Evolutionary conservation across 257 asterid species (phyloP), one percentile per base, ranked within the genome.

Genomic region (Catharanthus roseus): DNA sequence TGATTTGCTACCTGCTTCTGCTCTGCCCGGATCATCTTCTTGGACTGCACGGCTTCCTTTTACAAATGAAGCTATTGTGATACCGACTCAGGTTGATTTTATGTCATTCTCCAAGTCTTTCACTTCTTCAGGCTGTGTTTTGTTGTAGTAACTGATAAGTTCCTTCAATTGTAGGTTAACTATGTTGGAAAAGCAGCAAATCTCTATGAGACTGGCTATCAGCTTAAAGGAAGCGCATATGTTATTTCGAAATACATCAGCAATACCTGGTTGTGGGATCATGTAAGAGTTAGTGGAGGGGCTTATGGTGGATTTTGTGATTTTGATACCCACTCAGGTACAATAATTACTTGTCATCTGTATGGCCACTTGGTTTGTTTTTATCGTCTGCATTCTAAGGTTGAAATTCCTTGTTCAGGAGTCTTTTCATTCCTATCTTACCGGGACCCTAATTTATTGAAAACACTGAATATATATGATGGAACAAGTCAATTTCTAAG

Each of bases 281-380:
- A 96, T 71, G 97, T 91, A 70, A 86, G 99, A 69, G 99, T 95
- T 75, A 95, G 99, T 79, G 99, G 99, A 58, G 99, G 99, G 78
- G 99, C 99, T 56, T 95, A 95, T 86, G 99, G 99, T 68, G 99
- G 97, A 53, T 95, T 95, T 77, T 95, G 99, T 78, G 92, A 90
- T 79, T 91, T 95, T 33, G 97, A 91, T 84, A 76, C 99, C 34
- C 96, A 95, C 75, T 95, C 99, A 75, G 99, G 99, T 88, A 72
- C 41, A 67, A 55, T 72, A 51, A 33, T 68, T 26, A 41, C 60
- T 41, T 58, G 44, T 56, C 58, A 26, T 75, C 70, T 74, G 34
- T 44, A 68, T 33, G 61, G 65, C 34, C 70, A 36, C 23, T 61
- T 69, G 23, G n/a, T 7, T 67, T 72, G 41, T 56, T 7, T 29